These are phyloP conservation scores for Zalaria obscura DNA, from an alignment of 2,329 filamentous ascomycete genomes.

Conservation along the genomic window DNA sequence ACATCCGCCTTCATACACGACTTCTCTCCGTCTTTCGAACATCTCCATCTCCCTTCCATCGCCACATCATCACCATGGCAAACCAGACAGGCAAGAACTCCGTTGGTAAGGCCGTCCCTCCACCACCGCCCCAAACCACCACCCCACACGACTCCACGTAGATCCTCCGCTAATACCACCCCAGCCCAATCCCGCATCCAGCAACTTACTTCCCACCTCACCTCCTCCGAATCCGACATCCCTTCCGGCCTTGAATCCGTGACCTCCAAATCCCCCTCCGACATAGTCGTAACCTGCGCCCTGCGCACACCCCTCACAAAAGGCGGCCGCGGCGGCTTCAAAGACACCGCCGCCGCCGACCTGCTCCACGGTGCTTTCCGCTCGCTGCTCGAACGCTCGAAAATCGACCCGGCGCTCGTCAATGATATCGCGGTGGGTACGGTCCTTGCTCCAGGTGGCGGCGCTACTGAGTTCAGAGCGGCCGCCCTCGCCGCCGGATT, in stretches of 20 bases:
- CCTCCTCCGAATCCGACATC: constrained; percentile 21
- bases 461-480: constrained; percentile 92
- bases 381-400: constrained; percentile 68
- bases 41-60: no score
- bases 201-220: constrained; percentile 44
- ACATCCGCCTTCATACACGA: no score
- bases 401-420: constrained; percentile 74
- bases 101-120: neutral
- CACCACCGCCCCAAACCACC: neutral
- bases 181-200: constrained; percentile 43
- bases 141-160: neutral
- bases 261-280: constrained; percentile 42
- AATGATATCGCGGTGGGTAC: constrained; percentile 88
- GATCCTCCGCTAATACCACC: neutral
- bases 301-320: constrained; percentile 87
- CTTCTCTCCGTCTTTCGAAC: no score
- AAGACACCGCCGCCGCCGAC: constrained; percentile 81
- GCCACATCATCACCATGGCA: neutral
- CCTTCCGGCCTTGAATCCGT: constrained; percentile 27
- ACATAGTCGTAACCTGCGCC: constrained; percentile 81
- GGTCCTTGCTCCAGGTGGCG: constrained; percentile 83
- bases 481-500: constrained; percentile 84
- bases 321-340: constrained; percentile 86
- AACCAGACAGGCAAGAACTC: constrained; percentile 6
- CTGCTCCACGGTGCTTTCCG: constrained; percentile 73